These are phyloP conservation scores for Vigna unguiculata DNA, from an alignment of 306 rosid species.

Conservation along the genomic window DNA sequence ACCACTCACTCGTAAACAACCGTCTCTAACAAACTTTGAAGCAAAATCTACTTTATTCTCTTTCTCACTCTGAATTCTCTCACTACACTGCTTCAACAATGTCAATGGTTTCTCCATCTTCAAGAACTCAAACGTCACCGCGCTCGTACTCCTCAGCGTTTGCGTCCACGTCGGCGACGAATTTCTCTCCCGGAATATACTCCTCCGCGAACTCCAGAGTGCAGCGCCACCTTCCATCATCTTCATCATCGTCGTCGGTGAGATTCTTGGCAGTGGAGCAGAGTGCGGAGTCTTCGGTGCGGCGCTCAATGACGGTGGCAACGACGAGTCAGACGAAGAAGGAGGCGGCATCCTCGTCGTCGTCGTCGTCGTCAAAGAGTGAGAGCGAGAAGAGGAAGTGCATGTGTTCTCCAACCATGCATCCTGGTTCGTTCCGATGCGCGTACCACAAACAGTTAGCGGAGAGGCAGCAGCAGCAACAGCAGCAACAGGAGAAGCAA, in stretches of 20 bases:
- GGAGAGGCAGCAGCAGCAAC: constrained; percentile 11
- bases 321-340: constrained; percentile 46
- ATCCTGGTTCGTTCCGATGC: constrained; percentile 81
- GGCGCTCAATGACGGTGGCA: neutral
- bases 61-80: neutral
- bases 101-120: constrained; percentile 35
- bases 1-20: neutral
- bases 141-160: constrained; percentile 47
- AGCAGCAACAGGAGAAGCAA: neutral
- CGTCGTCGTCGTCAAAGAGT: neutral
- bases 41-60: neutral
- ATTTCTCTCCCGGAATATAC: neutral
- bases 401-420: constrained; percentile 73
- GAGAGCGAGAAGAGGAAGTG: constrained; percentile 50
- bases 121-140: constrained; percentile 43
- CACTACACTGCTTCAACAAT: constrained; percentile 16
- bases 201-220: neutral
- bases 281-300: neutral
- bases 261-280: neutral
- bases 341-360: constrained; percentile 31
- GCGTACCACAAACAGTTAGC: constrained; percentile 60
- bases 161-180: constrained; percentile 52
- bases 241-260: neutral
- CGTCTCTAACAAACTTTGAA: neutral
- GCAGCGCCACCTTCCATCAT: neutral